Base-by-base conservation (phyloP, 768 basidiomycete genomes). In the Cantharellus anzutake region DNA sequence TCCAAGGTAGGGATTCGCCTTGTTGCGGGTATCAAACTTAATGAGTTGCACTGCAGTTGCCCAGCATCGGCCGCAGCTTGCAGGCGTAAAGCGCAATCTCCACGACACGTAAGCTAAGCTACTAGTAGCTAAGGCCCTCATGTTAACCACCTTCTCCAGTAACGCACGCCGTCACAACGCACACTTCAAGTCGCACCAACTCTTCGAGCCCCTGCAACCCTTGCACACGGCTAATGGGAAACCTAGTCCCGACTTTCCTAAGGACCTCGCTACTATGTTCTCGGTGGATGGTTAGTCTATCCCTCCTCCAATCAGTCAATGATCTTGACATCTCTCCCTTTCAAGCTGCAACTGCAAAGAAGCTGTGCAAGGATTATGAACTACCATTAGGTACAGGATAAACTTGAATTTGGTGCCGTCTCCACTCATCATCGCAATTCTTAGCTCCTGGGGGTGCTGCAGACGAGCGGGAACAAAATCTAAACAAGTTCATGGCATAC, bases 151-250 rank as follows among this genome's bases (percentile, higher is more conserved):
- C 38, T 51, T 50, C 5, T 51, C 14, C 37, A 78, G 77, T 3
- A 75, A 80, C 67, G 75, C 77, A 5, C 72, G 77, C 39, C 71
- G 73, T 52, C 69, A 72, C 60, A 75, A 76, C 66, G 65, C 71
- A 5, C 67, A 69, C 29, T 65, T 78, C 63, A 63, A 65, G 4
- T 67, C 71, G 3, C 67, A 71, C 55, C 67, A 72, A 20, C 68
- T 76, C 40, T 69, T 75, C 60, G 78, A 80, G 56, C 68, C 69
- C 1, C 69, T 83, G 42, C 68, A 70, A 3, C 66, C 69, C 3
- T 71, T 83, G 16, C 62, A 78, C 62, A 79, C 72, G 60, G 63
- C 70, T 2, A 74, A 79, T 61, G 81, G 80, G 1, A 72, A 68
- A 58, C 68, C 64, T 60, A 78, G 79, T 67, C 63, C 67, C 0